phyloP scores from a whole-genome alignment of 2,329 filamentous ascomycete species.

The Xylariaceae sp. region DNA sequence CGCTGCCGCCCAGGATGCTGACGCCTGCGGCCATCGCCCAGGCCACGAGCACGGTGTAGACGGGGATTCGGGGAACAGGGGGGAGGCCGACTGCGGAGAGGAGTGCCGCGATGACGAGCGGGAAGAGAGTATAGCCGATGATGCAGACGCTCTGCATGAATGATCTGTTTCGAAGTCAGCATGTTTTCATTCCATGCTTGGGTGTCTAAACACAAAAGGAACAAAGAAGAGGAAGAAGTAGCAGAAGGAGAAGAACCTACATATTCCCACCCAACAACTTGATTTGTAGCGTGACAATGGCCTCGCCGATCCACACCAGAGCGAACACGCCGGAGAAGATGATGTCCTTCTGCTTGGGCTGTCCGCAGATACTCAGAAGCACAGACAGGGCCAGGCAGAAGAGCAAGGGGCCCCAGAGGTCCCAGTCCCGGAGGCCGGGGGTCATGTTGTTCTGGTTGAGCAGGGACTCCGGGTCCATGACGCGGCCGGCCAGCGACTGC shows the following conservation, averaged over 20 bases:
- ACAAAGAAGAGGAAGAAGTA: background rate
- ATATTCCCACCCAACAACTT: constrained; percentile 95
- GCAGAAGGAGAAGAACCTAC: constrained; percentile 50
- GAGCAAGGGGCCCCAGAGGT: constrained; percentile 93
- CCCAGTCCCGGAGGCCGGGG: constrained; percentile 89
- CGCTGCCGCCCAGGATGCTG: constrained; percentile 91
- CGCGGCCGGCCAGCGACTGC: constrained; percentile 53
- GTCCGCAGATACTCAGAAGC: constrained; percentile 77
- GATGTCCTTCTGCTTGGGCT: constrained; percentile 72
- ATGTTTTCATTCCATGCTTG: background rate
- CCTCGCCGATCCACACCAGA: constrained; percentile 94
- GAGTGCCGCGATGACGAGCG: constrained; percentile 85
- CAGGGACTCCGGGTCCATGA: constrained; percentile 58
- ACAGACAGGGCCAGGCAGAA: constrained; percentile 88
- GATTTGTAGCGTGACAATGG: constrained; percentile 95
- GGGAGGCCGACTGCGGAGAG: constrained; percentile 78
- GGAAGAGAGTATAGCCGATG: constrained; percentile 97
- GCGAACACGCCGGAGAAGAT: constrained; percentile 97
- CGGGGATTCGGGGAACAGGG: constrained; percentile 77
- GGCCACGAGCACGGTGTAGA: constrained; percentile 80
- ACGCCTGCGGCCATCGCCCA: constrained; percentile 96
- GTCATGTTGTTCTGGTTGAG: constrained; percentile 68
- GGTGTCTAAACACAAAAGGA: background rate
- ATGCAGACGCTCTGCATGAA: constrained; percentile 98
- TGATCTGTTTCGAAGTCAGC: constrained; percentile 54